phyloP scores from a whole-genome alignment of 2,329 filamentous ascomycete genomes.

The Geosmithia morbida region DNA sequence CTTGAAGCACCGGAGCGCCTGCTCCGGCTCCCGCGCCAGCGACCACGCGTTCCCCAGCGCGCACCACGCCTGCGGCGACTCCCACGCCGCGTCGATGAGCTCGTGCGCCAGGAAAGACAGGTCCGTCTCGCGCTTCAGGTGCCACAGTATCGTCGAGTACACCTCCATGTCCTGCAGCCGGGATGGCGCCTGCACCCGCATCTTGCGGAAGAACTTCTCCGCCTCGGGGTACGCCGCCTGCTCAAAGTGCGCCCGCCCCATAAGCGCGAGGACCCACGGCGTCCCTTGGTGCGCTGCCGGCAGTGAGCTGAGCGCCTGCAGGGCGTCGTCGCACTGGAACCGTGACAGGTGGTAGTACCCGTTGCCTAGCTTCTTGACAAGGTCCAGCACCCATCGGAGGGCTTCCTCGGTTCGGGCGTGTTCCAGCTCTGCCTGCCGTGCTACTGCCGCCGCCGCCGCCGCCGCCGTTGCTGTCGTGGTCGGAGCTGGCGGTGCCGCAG shows the following conservation, averaged over 20 bases:
- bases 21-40: slow-evolving; percentile 80
- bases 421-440: too few relatives aligned
- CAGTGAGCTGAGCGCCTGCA: slow-evolving; percentile 59
- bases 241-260: slow-evolving; percentile 86
- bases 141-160: slow-evolving; percentile 98
- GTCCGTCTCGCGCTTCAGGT: slow-evolving; percentile 82
- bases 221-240: slow-evolving; percentile 75
- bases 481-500: slow-evolving; percentile 16
- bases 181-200: slow-evolving; percentile 68
- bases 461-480: slow-evolving; percentile 33
- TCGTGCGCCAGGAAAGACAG: slow-evolving; percentile 87
- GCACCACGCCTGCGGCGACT: slow-evolving; percentile 93
- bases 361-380: slow-evolving; percentile 67
- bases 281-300: slow-evolving; percentile 70
- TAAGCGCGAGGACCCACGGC: slow-evolving; percentile 82
- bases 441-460: slow-evolving; percentile 10
- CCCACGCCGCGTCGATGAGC: slow-evolving; percentile 71
- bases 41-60: slow-evolving; percentile 92
- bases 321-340: slow-evolving; percentile 65
- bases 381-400: slow-evolving; percentile 60
- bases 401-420: slow-evolving; percentile 55
- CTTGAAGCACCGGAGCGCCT: slow-evolving; percentile 88
- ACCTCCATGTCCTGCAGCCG: slow-evolving; percentile 92
- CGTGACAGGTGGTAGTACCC: slow-evolving; percentile 68
- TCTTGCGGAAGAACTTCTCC: slow-evolving; percentile 69